Evolutionary conservation across 129 eudicot genomes (phyloP), one percentile per base, ranked within the genome.

Genomic region (Pittosporum tobira): DNA sequence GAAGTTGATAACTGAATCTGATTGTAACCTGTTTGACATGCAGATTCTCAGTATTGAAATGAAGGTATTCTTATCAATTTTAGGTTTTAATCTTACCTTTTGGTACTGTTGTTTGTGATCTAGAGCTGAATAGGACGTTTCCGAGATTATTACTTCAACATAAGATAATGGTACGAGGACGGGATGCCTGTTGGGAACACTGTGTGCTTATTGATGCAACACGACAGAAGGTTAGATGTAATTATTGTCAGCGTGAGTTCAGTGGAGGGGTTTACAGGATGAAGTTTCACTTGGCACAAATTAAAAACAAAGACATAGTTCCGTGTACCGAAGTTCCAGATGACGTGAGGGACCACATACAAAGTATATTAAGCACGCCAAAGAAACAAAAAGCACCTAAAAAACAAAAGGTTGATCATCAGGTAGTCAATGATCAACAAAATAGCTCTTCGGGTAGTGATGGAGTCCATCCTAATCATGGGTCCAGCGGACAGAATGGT

Each of bases 141-240:
- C 7, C 5, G 21, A 45, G 25, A 53, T 52, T 42, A 42, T 19
- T 24, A 38, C n/a, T 40, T 13, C 2, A 15, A 18, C 18, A 21
- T 59, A 61, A 34, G 44, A 68, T 66, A 53, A 77, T 76, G 82
- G 77, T 76, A 26, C 77, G 71, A 44, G 77, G 71, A 52, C 67
- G 73, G 62, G 82, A 76, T 67, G 74, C 77, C 40, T 77, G 82
- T 71, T 67, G 82, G 74, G 77, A 77, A 59, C 82, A 77, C 53
- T 71, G 77, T 62, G 77, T 57, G 19, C 77, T 71, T 34, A 49
- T 77, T 48, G 74, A 77, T 62, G 74, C 74, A 55, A 58, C 71
- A 28, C 71, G 71, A 67, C 82, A 77, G 60, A 77, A 77, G 71
- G 77, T 77, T 46, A 52, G 71, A 47, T 77, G 82, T 65, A 77